Evolutionary conservation across 176 grass and related monocot genomes (phyloP), one percentile per base, ranked within the genome.

Genomic region (Oryza meridionalis): DNA sequence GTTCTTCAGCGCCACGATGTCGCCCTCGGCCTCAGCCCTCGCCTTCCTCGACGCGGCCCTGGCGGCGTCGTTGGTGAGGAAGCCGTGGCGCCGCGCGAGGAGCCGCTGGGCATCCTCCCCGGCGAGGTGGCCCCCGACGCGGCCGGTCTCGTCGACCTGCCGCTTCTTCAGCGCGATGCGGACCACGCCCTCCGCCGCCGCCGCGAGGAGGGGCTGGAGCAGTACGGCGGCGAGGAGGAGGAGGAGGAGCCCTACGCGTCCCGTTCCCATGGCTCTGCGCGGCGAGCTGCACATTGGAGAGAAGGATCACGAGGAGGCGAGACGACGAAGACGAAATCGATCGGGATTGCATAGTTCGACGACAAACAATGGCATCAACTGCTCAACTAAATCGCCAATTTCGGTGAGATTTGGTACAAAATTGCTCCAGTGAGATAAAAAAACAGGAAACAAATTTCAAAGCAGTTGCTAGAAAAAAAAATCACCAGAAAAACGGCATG

Each of bases 1-100:
- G 86, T 97, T 94, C 83, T 90, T 92, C 32, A 97, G 77, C 24
- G 84, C 82, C 45, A 97, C 76, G 72, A 92, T 82, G 65, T 94
- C 88, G 24, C 84, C 55, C 49, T 92, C 84, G 58, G 61, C 72
- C 19, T 14, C 85, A 5, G 74, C 55, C 32, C 21, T 29, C 6
- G 70, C 78, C 68, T 51, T 55, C 42, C 40, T 50, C 55, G 25
- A 49, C 8, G 75, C 11, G 13, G 31, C 11, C 29, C 26, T 65
- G 16, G n/a, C 65, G 72, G 68, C 74, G 51, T 1, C 77, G 69
- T 43, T 14, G 33, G 71, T 68, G 43, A 29, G 81, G 85, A 91
- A 84, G 4, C 84, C 88, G 37, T 89, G 90, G 70, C 81, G 89
- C 62, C 82, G 79, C 16, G 43, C 72, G 69, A 91, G 75, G 43